Conservation (phyloP, 805 yeast species). For the Kluyveromyces dobzhanskii region DNA sequence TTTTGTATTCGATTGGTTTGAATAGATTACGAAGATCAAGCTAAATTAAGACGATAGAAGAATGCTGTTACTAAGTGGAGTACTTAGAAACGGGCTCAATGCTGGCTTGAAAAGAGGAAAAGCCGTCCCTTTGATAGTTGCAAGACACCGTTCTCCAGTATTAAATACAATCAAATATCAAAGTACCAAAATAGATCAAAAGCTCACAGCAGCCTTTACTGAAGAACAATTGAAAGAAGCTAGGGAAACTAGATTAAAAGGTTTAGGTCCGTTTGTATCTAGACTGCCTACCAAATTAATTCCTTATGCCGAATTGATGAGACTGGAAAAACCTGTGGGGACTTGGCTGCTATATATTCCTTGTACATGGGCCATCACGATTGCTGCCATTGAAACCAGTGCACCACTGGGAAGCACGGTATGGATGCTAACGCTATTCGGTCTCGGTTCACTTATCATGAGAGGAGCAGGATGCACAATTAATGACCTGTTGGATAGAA, state of each 20-base stretch:
- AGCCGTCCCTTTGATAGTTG: neutral
- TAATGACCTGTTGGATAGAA: constrained; percentile 79
- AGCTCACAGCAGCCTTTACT: constrained; percentile 15
- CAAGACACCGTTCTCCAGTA: neutral
- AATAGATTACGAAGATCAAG: too few species aligned
- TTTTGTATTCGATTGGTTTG: too few species aligned
- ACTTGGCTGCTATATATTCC: constrained; percentile 78
- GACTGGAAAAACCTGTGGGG: constrained; percentile 95
- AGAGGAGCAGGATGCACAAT: constrained; percentile 98
- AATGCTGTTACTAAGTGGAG: neutral
- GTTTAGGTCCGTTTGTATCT: constrained; percentile 44
- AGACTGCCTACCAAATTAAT: constrained; percentile 64
- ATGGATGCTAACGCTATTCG: constrained; percentile 59
- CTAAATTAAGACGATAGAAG: too few species aligned
- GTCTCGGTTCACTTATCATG: constrained; percentile 83
- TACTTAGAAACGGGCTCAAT: neutral
- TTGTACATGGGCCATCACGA: constrained; percentile 84
- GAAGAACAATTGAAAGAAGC: constrained; percentile 31
- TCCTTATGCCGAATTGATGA: constrained; percentile 87
- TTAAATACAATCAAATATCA: neutral
- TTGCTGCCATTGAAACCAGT: constrained; percentile 69
- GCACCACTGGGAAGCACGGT: constrained; percentile 62
- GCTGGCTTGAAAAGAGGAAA: neutral
- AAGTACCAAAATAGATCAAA: constrained; percentile 2
- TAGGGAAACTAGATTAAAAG: constrained; percentile 39